A percentile compares a stretch with the other conserved stretches of the same genome.
Evolutionary conservation across 192 early-diverging fungal genomes (phyloP).

Genomic region (Umbelopsis sp.): DNA sequence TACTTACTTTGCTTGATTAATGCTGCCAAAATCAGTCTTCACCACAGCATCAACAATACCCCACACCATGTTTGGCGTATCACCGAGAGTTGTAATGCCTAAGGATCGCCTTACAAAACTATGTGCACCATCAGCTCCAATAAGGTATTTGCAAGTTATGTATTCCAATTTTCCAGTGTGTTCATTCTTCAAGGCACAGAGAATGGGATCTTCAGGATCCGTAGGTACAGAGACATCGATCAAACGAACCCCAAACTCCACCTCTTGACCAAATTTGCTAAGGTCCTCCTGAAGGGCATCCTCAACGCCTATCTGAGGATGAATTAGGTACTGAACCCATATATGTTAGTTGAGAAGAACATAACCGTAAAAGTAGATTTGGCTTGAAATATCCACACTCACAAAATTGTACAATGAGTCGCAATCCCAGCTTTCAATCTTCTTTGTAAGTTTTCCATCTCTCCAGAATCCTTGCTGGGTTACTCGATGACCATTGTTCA

Average conservation of each 20-base stretch:
- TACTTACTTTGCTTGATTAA: background rate
- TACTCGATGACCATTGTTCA: background rate
- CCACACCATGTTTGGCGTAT: slow-evolving; percentile 22
- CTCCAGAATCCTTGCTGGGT: slow-evolving; percentile 5
- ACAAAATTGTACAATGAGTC: slow-evolving; percentile 3
- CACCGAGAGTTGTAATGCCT: slow-evolving; percentile 22
- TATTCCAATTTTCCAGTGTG: background rate
- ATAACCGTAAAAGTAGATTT: too few species aligned
- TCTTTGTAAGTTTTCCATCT: slow-evolving; percentile 8
- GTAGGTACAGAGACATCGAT: background rate
- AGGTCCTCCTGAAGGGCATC: background rate
- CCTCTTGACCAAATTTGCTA: background rate
- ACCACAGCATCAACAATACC: slow-evolving; percentile 25
- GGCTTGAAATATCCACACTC: background rate
- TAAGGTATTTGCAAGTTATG: slow-evolving; percentile 24
- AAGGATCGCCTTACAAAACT: slow-evolving; percentile 26
- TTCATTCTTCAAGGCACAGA: background rate
- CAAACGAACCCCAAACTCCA: background rate
- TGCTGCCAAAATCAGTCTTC: slow-evolving; percentile 3
- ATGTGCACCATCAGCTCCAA: slow-evolving; percentile 30
- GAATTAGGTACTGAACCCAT: background rate
- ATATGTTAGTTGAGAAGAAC: too few species aligned
- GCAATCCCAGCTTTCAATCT: slow-evolving; percentile 5
- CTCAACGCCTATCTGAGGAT: background rate
- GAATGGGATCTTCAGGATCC: slow-evolving; percentile 1